Conservation (phyloP, 352 stramenopile genomes). For the Globisporangium cystogenes region DNA sequence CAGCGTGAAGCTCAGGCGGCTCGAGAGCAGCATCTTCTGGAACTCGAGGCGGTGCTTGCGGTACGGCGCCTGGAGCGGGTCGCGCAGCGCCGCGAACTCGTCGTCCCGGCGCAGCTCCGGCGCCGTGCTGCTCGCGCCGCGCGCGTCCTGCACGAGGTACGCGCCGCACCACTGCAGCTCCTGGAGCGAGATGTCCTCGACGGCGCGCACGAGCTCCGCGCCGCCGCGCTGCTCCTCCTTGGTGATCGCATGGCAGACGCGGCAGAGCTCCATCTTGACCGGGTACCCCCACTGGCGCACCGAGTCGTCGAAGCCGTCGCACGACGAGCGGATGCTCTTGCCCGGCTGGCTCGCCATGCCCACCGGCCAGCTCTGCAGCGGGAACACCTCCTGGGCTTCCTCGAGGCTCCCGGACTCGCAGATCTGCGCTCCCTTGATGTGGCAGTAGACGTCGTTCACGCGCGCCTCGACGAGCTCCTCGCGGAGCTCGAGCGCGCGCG, state of each 20-base stretch:
- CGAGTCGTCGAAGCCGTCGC: conserved; percentile 32
- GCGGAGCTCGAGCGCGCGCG: conserved; percentile 16
- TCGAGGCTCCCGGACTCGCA: conserved; percentile 29
- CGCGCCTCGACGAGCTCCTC: conserved; percentile 27
- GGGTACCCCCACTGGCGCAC: conserved; percentile 44
- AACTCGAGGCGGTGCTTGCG: conserved; percentile 60
- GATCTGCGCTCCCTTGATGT: conserved; percentile 35
- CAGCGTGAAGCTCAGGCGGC: conserved; percentile 8
- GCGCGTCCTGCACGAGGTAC: conserved; percentile 22
- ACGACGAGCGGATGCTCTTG: conserved; percentile 21
- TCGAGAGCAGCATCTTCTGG: conserved; percentile 10
- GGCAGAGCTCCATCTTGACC: conserved; percentile 45
- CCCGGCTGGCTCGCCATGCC: conserved; percentile 26
- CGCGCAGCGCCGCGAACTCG: conserved; percentile 8
- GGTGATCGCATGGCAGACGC: conserved; percentile 28
- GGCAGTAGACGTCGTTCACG: conserved; percentile 45
- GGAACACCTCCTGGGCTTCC: conserved; percentile 34
- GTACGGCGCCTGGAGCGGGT: conserved; percentile 29
- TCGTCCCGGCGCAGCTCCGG: conserved; percentile 1
- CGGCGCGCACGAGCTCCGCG: conserved; percentile 20
- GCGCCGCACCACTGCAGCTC: conserved; percentile 49
- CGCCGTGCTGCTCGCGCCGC: not conserved
- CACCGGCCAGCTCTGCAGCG: conserved; percentile 31
- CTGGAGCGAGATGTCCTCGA: conserved; percentile 30
- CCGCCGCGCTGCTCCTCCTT: conserved; percentile 21